Percentiles rank a stretch among this genome's conserved stretches.
These are phyloP conservation scores for Rhamnella rubrinervis DNA, from an alignment of 331 rosid genomes.

Conservation along the genomic window DNA sequence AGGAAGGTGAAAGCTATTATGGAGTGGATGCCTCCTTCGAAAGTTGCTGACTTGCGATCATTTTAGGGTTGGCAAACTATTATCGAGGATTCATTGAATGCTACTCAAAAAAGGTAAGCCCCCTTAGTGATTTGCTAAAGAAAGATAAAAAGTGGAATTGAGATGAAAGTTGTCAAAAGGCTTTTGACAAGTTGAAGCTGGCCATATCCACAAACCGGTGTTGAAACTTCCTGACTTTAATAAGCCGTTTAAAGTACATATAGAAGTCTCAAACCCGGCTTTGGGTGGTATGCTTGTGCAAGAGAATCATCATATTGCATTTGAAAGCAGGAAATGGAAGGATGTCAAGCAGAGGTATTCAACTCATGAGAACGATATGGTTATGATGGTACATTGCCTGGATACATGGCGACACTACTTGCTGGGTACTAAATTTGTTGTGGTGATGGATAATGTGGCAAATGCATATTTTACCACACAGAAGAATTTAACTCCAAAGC, in stretches of 20 bases:
- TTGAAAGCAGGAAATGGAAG: neutral
- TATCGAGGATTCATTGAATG: neutral
- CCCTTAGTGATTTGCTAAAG: neutral
- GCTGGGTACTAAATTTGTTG: neutral
- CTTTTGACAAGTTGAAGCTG: neutral
- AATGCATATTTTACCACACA: neutral
- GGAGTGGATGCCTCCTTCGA: neutral
- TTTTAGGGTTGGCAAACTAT: neutral
- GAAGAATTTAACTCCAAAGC: neutral
- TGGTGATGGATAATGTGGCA: neutral
- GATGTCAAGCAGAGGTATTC: neutral
- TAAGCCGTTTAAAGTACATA: neutral
- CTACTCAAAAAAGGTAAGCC: neutral
- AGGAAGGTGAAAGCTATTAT: neutral
- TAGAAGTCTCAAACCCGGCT: neutral
- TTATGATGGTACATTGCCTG: neutral
- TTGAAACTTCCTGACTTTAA: neutral
- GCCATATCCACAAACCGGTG: neutral
- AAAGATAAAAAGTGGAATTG: neutral
- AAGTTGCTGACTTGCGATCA: neutral
- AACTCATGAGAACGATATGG: neutral
- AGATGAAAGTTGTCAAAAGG: neutral
- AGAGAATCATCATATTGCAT: neutral
- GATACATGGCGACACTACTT: conserved; percentile 2
- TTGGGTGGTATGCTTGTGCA: neutral